Conservation (phyloP, 2,329 filamentous ascomycete genomes). For the Claviceps sp. region DNA sequence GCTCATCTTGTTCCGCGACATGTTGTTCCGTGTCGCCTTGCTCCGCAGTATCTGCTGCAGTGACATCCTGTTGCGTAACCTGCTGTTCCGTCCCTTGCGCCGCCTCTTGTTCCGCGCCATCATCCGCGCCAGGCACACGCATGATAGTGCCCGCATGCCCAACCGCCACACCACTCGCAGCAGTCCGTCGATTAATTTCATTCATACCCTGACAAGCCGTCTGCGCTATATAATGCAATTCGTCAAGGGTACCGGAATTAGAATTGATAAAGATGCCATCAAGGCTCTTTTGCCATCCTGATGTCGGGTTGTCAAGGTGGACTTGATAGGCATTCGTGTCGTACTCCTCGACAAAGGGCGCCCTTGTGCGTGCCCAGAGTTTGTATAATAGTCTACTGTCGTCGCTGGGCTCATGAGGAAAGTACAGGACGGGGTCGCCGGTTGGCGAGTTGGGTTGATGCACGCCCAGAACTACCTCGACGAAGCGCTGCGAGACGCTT, state of each 20-base stretch:
- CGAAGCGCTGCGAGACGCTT: slow-evolving; percentile 30
- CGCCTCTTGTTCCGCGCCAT: slow-evolving; percentile 2
- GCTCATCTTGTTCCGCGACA: too few relatives aligned
- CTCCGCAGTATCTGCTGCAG: too few relatives aligned
- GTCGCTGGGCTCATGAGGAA: slow-evolving; percentile 15
- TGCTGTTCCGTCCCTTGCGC: not conserved
- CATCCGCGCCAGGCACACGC: slow-evolving; percentile 3
- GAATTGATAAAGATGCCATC: slow-evolving; percentile 31
- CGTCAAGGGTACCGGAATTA: slow-evolving; percentile 29
- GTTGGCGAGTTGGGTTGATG: slow-evolving; percentile 21
- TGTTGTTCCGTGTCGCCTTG: too few relatives aligned
- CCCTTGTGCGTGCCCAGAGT: slow-evolving; percentile 14
- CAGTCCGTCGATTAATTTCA: slow-evolving; percentile 23
- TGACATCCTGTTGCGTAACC: too few relatives aligned
- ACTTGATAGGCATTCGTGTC: slow-evolving; percentile 23
- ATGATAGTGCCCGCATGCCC: slow-evolving; percentile 20
- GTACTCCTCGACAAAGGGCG: slow-evolving; percentile 19
- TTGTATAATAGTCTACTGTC: slow-evolving; percentile 15
- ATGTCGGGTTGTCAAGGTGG: slow-evolving; percentile 26
- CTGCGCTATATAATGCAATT: slow-evolving; percentile 30
- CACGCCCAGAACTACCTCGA: slow-evolving; percentile 29
- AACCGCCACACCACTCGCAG: slow-evolving; percentile 16
- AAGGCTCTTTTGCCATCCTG: slow-evolving; percentile 28
- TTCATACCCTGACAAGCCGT: slow-evolving; percentile 30
- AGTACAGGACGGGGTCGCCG: slow-evolving; percentile 22